Evolutionary conservation across 2,329 filamentous ascomycete species (phyloP), one percentile per base, ranked within the genome.

Genomic region (Colletotrichum sp.): DNA sequence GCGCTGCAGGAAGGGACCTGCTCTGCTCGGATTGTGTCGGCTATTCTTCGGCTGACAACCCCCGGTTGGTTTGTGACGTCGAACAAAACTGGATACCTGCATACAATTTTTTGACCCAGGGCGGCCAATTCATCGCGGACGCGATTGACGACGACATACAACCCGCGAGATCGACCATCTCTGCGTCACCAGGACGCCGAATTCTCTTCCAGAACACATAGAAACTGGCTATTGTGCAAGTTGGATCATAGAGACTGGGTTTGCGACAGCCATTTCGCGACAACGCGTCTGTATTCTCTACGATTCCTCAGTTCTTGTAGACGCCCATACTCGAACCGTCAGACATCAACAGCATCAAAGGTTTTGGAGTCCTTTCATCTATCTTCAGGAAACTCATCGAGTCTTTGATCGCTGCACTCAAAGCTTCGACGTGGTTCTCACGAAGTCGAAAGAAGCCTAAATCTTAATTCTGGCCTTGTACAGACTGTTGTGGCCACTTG

Each of bases 41-140:
- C 63, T 72, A 68, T 52, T 55, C 73, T n/a, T 68, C 73, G 69
- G 73, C 55, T 16, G 30, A n/a, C 18, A 18, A 44, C 15, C 49
- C 44, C n/a, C n/a, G 6, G 44, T 12, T 52, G n/a, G 24, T 44
- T 57, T 68, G 72, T 75, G 72, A 75, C 72, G 63, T 75, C 57
- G 68, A 52, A 44, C 49, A 69, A 34, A 63, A 70, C 63, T 75
- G 30, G 63, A 71, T 65, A 65, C 32, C 26, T 73, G 64, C 70
- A 76, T 73, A 73, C 52, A 73, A 76, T 76, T 76, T 76, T 76
- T 76, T 68, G 71, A 57, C 55, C 59, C 9, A 44, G 67, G 28
- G 34, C 39, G 39, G 18, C 24, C 26, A 68, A 69, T 34, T 52
- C 64, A 36, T 63, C 55, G 57, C 59, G 57, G 4, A 44, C 64